phyloP scores from a whole-genome alignment of 2,329 filamentous ascomycete genomes.

The Nemania sp. region DNA sequence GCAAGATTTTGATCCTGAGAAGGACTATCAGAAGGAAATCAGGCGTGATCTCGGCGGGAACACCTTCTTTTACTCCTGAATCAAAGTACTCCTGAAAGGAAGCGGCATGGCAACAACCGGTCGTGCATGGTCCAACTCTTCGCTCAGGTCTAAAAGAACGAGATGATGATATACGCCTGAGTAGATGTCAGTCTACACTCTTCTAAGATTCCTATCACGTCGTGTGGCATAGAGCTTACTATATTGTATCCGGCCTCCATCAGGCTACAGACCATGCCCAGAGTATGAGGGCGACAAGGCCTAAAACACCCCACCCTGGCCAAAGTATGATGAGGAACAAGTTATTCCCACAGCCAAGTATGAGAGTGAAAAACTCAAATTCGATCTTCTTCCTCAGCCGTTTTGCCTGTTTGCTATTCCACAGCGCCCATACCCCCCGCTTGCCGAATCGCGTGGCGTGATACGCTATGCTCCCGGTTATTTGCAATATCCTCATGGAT shows the following conservation, averaged over 20 bases:
- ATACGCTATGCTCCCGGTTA: conserved; percentile 32
- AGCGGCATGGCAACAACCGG: background rate
- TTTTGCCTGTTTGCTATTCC: conserved; percentile 42
- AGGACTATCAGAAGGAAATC: conserved; percentile 78
- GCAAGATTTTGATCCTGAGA: conserved; percentile 91
- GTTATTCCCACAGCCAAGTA: conserved; percentile 56
- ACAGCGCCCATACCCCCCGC: conserved; percentile 35
- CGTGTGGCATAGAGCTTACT: background rate
- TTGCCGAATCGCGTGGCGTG: conserved; percentile 4
- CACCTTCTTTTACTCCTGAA: conserved; percentile 80
- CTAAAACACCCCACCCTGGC: conserved; percentile 60
- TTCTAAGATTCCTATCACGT: background rate
- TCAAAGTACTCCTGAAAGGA: conserved; percentile 55
- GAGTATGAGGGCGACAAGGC: conserved; percentile 40
- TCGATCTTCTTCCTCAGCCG: conserved; percentile 53
- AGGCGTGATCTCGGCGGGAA: conserved; percentile 88
- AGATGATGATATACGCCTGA: background rate
- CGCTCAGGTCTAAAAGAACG: background rate
- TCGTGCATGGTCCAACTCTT: background rate
- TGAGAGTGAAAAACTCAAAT: conserved; percentile 56
- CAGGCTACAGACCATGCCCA: conserved; percentile 44
- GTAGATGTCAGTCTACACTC: background rate
- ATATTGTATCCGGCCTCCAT: background rate
- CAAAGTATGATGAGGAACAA: conserved; percentile 58
- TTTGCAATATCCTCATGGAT: conserved; percentile 37